Evolutionary conservation across 2,329 filamentous ascomycete species (phyloP).

Genomic region (Monosporascus sp.): DNA sequence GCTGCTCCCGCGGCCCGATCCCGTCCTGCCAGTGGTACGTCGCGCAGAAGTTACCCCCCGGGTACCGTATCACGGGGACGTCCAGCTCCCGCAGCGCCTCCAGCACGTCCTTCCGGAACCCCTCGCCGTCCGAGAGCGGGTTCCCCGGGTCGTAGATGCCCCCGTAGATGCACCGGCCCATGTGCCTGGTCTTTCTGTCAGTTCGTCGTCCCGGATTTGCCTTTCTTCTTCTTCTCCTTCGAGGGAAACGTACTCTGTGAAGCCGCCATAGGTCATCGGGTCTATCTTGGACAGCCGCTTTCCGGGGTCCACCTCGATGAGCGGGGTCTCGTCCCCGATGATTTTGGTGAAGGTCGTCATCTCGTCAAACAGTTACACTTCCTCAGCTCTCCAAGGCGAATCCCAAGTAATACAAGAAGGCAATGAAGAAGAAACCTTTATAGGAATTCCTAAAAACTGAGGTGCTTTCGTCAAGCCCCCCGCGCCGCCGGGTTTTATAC

Average conservation of each 20-base stretch:
- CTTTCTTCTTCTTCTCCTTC: background rate
- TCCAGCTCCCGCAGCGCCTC: constrained; percentile 67
- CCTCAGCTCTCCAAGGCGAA: background rate
- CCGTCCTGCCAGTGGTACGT: constrained; percentile 85
- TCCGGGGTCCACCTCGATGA: constrained; percentile 59
- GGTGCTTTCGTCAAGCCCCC: too few species aligned
- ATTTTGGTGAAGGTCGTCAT: constrained; percentile 74
- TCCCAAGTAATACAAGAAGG: background rate
- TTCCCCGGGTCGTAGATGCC: constrained; percentile 78
- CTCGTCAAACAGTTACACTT: constrained; percentile 4
- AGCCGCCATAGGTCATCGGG: constrained; percentile 76
- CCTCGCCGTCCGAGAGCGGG: constrained; percentile 65
- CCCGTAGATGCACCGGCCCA: constrained; percentile 84
- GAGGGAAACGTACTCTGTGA: constrained; percentile 53
- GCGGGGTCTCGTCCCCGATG: constrained; percentile 51
- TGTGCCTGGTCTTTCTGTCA: constrained; percentile 52
- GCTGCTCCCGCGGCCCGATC: constrained; percentile 64
- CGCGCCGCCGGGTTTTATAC: too few species aligned
- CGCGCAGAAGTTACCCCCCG: constrained; percentile 78
- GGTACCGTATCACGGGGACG: constrained; percentile 73
- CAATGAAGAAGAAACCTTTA: background rate
- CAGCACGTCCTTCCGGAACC: constrained; percentile 76
- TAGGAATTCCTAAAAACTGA: too few species aligned
- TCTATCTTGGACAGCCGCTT: constrained; percentile 69
- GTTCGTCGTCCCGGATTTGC: background rate